Base-by-base conservation (phyloP, 371 early-diverging fungal species). In the Coemansia sp. region DNA sequence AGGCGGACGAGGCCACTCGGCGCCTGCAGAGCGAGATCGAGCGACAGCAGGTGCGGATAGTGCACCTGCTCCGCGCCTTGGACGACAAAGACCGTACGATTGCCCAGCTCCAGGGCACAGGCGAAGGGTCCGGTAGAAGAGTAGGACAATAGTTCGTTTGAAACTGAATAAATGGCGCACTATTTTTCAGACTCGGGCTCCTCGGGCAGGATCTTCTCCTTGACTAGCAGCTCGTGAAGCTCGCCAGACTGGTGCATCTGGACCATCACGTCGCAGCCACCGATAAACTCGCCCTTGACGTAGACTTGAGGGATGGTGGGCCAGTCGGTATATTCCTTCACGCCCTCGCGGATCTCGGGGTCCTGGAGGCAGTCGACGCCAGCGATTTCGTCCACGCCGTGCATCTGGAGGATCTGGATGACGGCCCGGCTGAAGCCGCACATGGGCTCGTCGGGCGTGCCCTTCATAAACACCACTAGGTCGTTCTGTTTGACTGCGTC, bases 291-390 rank as follows among this genome's bases (percentile, higher is more conserved):
- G 59, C 96, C 95, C 78, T 94, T 90, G 74, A 98, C 84, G 71
- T 92, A 99, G 7, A 99, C 89, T 82, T 99, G 99, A 39, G 99
- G 99, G 79, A 97, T 94, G 14, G 99, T 99, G 9, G 97, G 97
- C 99, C 99, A 98, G 52, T 87, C 90, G 68, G 90, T 86, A 82
- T 86, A 98, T 80, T 94, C 95, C 80, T 96, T 98, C 81, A 97
- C 89, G 55, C 95, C 94, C 38, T 84, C 80, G 71, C 98, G 86
- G 58, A 98, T 80, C 47, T 95, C 94, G 35, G 86, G 85, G 76
- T 98, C 95, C 55, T 89, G 91, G 60, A 96, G 80, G 20, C 95
- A 91, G 76, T 98, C 92, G 72, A 92, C 87, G 35, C 90, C 81
- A 61, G 85, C 84, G 65, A 93, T 84, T 39, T 89, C 83, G 16